Conservation (phyloP, 192 early-diverging fungal species). For the Umbelopsis vinacea region DNA sequence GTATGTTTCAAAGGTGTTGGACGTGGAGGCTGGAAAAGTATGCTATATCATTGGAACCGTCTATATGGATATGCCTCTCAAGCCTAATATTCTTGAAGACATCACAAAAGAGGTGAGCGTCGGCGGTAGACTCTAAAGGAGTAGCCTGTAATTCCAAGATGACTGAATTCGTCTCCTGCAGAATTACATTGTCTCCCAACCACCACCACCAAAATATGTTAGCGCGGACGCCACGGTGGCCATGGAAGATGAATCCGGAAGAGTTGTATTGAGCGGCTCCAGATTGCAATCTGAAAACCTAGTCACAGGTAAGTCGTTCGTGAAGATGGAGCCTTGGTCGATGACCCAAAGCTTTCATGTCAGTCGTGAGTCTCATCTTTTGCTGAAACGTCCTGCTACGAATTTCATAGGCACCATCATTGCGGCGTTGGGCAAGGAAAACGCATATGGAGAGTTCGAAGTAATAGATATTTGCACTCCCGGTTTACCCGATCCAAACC, state of each 20-base stretch:
- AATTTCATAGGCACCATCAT: constrained; percentile 66
- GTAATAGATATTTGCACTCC: constrained; percentile 84
- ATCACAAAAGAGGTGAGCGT: constrained; percentile 76
- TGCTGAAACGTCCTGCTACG: constrained; percentile 61
- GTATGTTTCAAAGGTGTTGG: constrained; percentile 69
- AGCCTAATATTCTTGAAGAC: constrained; percentile 92
- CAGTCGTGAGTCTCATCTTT: background rate
- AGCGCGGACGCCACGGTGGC: constrained; percentile 62
- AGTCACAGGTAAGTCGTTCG: constrained; percentile 67
- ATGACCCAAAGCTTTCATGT: background rate
- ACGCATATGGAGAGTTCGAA: constrained; percentile 78
- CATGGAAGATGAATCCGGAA: constrained; percentile 93
- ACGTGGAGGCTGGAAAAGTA: constrained; percentile 64
- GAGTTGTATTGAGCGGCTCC: constrained; percentile 74
- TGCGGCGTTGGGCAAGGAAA: constrained; percentile 82
- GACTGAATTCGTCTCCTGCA: constrained; percentile 18
- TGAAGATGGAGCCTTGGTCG: background rate
- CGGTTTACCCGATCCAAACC: constrained; percentile 59
- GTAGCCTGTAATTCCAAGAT: too few relatives aligned
- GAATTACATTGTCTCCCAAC: constrained; percentile 69
- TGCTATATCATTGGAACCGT: constrained; percentile 87
- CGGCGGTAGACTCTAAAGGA: too few relatives aligned
- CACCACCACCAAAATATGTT: constrained; percentile 69
- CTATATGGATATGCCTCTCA: constrained; percentile 83
- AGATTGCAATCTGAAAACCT: constrained; percentile 56